Evolutionary conservation across 106 monocot genomes (phyloP), one percentile per base, ranked within the genome.

Genomic region (Dendrobium officinale): DNA sequence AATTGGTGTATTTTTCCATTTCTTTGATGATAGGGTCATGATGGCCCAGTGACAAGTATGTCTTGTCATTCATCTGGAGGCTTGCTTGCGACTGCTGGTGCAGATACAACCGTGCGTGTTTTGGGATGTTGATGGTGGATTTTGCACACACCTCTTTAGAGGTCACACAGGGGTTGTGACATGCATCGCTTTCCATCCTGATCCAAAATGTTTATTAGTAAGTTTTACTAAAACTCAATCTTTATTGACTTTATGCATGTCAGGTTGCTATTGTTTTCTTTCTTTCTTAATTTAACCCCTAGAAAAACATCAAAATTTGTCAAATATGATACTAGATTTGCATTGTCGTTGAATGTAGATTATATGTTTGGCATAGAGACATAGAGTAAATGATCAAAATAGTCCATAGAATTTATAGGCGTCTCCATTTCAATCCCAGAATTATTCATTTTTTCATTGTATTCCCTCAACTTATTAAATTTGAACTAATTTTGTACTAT

Each of bases 91-190:
- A 99, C 95, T 55, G 95, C 84, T 9, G 99, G 99, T 75, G 86
- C 99, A 66, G 99, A 95, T 84, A 87, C 85, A 77, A 98, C 84
- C 37, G 92, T 98, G 0, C 85, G 82, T 79, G 93, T 99, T 66
- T 99, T n/a, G 99, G 99, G 99, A 99, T 84, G 93, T 99, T 15
- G 99, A 95, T 80, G 95, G 99, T 75, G 99, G 99, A 4, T 99
- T 88, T 77, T 99, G 99, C 84, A 99, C 99, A 29, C 95, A 99
- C 87, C 90, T 83, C 85, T 95, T 99, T 43, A 91, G 79, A 90
- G 99, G 99, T 42, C 99, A 99, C 66, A 55, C 86, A 79, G 93
- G 92, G 4, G 90, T 99, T 77, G 90, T 99, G 43, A 99, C 99
- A 19, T 87, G 85, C 44, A 75, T 99, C 79, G 84, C 83, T 45